These are phyloP conservation scores for Phoma sp. DNA, from an alignment of 2,329 filamentous ascomycete species.

Conservation along the genomic window DNA sequence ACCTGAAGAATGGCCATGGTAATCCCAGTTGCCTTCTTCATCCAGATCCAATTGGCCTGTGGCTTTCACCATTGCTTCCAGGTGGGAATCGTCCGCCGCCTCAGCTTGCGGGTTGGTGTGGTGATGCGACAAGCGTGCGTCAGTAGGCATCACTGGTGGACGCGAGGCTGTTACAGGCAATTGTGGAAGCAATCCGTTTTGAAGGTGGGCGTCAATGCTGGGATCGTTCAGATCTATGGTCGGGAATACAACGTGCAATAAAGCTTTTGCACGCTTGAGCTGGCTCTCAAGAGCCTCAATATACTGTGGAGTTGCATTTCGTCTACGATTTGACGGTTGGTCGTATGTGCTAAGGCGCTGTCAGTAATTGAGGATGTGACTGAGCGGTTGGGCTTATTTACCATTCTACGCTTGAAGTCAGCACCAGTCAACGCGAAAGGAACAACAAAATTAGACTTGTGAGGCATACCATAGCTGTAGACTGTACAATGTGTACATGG, in stretches of 20 bases:
- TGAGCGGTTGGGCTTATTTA: not conserved
- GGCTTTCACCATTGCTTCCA: conserved; percentile 94
- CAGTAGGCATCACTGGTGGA: conserved; percentile 29
- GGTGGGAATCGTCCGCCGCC: conserved; percentile 64
- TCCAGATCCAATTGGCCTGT: conserved; percentile 91
- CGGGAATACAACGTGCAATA: conserved; percentile 81
- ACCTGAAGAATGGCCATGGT: conserved; percentile 91
- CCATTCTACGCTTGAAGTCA: conserved; percentile 13
- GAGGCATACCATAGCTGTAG: conserved; percentile 85
- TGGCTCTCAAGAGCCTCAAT: conserved; percentile 87
- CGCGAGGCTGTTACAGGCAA: conserved; percentile 36
- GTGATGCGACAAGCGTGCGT: conserved; percentile 30
- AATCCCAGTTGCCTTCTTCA: conserved; percentile 92
- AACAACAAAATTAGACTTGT: not conserved
- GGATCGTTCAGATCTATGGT: conserved; percentile 87
- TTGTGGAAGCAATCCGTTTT: conserved; percentile 67
- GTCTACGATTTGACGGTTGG: conserved; percentile 88
- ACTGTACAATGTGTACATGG: conserved; percentile 89
- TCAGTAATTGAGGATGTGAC: conserved; percentile 12
- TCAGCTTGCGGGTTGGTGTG: conserved; percentile 31
- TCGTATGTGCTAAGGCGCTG: conserved; percentile 71
- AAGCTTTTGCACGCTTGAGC: conserved; percentile 80
- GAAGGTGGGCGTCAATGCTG: conserved; percentile 77
- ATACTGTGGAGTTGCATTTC: conserved; percentile 91
- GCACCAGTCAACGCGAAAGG: not conserved